phyloP scores from a whole-genome alignment of 208 protist genomes.

The Leishmania gerbilli region DNA sequence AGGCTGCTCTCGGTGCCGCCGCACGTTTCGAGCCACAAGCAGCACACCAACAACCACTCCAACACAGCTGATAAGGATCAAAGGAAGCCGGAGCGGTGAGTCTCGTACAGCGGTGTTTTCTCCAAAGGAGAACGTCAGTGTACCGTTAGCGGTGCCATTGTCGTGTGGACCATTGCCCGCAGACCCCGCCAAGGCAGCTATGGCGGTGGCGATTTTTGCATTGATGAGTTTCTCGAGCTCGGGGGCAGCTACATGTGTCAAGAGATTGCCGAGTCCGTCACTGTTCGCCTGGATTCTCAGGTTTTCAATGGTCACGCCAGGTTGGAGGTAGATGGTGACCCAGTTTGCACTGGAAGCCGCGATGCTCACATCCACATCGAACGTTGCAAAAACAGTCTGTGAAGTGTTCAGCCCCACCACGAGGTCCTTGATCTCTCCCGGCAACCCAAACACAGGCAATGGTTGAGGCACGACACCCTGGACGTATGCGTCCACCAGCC shows the following conservation, averaged over 20 bases:
- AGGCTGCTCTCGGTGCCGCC: conserved; percentile 16
- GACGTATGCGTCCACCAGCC: conserved; percentile 18
- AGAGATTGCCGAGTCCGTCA: conserved; percentile 3
- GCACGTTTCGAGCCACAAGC: conserved; percentile 22
- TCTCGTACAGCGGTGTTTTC: conserved; percentile 7
- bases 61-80: conserved; percentile 1
- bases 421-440: neutral
- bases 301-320: conserved; percentile 8
- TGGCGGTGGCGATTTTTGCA: neutral
- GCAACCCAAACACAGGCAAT: conserved; percentile 16
- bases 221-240: conserved; percentile 4
- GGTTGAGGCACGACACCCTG: neutral
- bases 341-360: conserved; percentile 15
- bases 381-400: neutral
- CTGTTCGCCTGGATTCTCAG: neutral
- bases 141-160: neutral
- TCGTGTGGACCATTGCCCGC: neutral
- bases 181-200: neutral
- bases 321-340: conserved; percentile 17
- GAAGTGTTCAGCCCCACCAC: neutral
- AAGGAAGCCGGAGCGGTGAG: conserved; percentile 3
- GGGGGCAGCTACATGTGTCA: conserved; percentile 1
- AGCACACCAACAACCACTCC: neutral
- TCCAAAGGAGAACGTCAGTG: conserved; percentile 17
- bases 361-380: conserved; percentile 10